A percentile compares a stretch with the other conserved stretches of the same genome.
phyloP scores from a whole-genome alignment of 805 yeast genomes.

The Candida stauntonica region DNA sequence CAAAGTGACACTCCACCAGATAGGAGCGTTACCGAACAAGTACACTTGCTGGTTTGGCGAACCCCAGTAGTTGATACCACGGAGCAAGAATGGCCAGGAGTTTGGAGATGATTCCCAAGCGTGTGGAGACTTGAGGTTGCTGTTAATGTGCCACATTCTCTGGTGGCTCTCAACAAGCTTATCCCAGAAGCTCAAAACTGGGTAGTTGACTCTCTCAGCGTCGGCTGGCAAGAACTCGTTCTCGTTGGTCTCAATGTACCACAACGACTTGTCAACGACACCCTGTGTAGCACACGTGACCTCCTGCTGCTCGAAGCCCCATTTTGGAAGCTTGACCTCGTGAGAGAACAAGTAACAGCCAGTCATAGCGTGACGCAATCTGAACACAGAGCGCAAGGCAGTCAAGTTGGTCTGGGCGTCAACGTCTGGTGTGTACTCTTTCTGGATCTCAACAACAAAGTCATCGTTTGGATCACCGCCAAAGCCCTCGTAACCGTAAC shows the following conservation, averaged over 20 bases:
- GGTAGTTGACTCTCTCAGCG: conserved; percentile 50
- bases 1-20: conserved; percentile 70
- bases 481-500: conserved; percentile 74
- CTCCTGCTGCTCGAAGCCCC: conserved; percentile 85
- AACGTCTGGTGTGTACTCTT: conserved; percentile 44
- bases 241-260: conserved; percentile 72
- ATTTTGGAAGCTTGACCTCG: conserved; percentile 67
- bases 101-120: conserved; percentile 66
- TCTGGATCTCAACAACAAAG: conserved; percentile 69
- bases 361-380: conserved; percentile 74
- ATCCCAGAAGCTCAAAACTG: conserved; percentile 46
- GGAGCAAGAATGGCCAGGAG: conserved; percentile 67
- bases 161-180: conserved; percentile 64
- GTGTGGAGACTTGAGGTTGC: conserved; percentile 64
- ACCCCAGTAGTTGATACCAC: conserved; percentile 84
- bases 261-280: conserved; percentile 50
- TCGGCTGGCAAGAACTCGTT: conserved; percentile 42
- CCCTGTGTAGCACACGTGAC: conserved; percentile 78
- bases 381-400: conserved; percentile 66
- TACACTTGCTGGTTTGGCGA: conserved; percentile 58
- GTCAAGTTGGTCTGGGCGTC: conserved; percentile 51
- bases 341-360: conserved; percentile 77
- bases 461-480: conserved; percentile 84
- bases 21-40: conserved; percentile 71
- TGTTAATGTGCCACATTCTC: conserved; percentile 76